Base-by-base conservation (phyloP, 2,329 filamentous ascomycete species). In the Leptodontidium sp. region DNA sequence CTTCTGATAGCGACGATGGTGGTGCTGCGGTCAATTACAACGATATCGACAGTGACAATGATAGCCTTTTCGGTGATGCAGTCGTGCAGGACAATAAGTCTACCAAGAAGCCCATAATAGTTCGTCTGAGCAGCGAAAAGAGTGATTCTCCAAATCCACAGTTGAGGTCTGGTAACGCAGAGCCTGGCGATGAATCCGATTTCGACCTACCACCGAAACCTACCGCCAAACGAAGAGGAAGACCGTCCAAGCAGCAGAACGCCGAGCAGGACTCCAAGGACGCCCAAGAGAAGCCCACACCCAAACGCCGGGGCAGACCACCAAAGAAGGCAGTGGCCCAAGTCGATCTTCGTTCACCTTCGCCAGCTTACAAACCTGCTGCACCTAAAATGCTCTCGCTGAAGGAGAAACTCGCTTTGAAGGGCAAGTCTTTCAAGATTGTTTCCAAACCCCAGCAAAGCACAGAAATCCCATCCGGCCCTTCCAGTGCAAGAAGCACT, bases 341-440 rank as follows among this genome's bases (percentile, higher is more conserved):
- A 50, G 15, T 29, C 4, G 50, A 32, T 32, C 26, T 40, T 21
- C n/a, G 59, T n/a, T 58, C 65, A 52, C 55, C 67, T 47, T 67
- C 62, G 17, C 52, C 64, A 35, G 47, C 57, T 55, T 40, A 40
- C 2, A 43, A 57, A 17, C 4, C 38, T 49, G 38, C 64, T 38
- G 58, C 21, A 11, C 68, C 61, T 7, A 73, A 72, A 38, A 62
- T 76, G 29, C 69, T 77, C 43, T 77, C 76, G 4, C 61, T 77
- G 45, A 74, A 71, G 53, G 76, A 78, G 64, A 77, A 72, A 65
- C 70, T 77, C 47, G 73, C 75, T 50, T 57, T 77, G n/a, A 74
- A 77, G 62, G 75, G 75, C 9, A 77, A 75, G 67, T 67, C 70
- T 2, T 62, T 72, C 59, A 78, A 76, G 55, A 76, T 77, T 52